phyloP scores from a whole-genome alignment of 2,329 filamentous ascomycete species.

The Hymenoscyphus fraxineus region DNA sequence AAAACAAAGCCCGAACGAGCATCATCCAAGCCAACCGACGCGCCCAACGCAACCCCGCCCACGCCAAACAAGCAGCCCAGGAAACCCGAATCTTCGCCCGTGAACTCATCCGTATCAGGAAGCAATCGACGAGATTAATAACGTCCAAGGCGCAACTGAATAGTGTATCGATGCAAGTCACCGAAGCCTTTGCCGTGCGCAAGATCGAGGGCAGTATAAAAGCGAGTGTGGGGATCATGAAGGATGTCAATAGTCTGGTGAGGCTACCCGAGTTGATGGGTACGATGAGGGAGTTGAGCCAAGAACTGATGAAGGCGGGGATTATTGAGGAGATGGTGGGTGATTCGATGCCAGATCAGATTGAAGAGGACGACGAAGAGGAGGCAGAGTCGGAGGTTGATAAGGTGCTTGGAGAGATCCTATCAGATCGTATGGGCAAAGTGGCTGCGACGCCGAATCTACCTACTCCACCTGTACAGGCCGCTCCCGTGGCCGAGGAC shows the following conservation, averaged over 20 bases:
- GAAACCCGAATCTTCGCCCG: conserved; percentile 86
- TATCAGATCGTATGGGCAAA: conserved; percentile 76
- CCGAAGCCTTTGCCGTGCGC: conserved; percentile 89
- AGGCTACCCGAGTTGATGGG: conserved; percentile 79
- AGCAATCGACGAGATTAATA: conserved; percentile 67
- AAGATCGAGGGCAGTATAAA: conserved; percentile 93
- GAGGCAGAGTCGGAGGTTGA: conserved; percentile 82
- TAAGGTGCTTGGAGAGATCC: conserved; percentile 84
- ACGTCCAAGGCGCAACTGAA: conserved; percentile 89
- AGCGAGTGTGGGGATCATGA: conserved; percentile 89
- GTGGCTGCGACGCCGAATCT: conserved; percentile 56
- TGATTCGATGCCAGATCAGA: conserved; percentile 75
- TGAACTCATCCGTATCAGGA: conserved; percentile 80
- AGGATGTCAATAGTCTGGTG: conserved; percentile 85
- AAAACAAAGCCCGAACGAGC: conserved; percentile 78
- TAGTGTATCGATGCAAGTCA: conserved; percentile 95
- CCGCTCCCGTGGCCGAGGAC: conserved; percentile 53
- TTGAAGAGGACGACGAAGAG: conserved; percentile 69
- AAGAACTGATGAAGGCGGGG: conserved; percentile 88
- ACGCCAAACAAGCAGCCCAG: conserved; percentile 71
- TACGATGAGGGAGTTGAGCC: conserved; percentile 83
- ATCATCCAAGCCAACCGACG: conserved; percentile 82
- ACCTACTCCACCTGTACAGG: conserved; percentile 44
- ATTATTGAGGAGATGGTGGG: conserved; percentile 98
- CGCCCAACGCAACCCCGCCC: conserved; percentile 73